These are phyloP conservation scores for Cornus kousa DNA, from an alignment of 148 eudicot genomes.

Conservation along the genomic window DNA sequence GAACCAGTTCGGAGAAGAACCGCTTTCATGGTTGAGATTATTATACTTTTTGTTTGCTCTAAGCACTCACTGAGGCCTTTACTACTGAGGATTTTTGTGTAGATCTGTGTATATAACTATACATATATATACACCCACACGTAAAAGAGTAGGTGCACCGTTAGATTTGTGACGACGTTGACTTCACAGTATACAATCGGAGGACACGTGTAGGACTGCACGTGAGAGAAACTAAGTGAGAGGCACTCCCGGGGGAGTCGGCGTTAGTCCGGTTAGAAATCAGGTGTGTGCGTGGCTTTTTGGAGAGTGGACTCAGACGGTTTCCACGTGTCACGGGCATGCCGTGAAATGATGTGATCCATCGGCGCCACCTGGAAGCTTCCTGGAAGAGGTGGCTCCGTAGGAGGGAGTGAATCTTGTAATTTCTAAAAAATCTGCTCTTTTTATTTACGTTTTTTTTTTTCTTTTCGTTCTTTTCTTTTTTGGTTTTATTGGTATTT, in stretches of 20 bases:
- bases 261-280: not conserved
- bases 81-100: not conserved
- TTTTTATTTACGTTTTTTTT: too few relatives aligned
- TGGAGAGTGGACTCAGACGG: not conserved
- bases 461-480: too few relatives aligned
- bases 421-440: too few relatives aligned
- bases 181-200: too few relatives aligned
- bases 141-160: not conserved
- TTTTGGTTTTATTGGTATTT: too few relatives aligned
- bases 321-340: not conserved
- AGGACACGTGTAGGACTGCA: slow-evolving; percentile 16
- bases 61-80: not conserved
- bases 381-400: not conserved
- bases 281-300: not conserved
- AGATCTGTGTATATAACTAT: too few relatives aligned
- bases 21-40: slow-evolving; percentile 36
- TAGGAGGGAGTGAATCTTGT: not conserved
- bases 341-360: not conserved
- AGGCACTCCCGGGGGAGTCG: slow-evolving; percentile 29
- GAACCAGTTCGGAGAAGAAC: slow-evolving; percentile 55
- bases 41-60: not conserved
- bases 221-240: slow-evolving; percentile 22
- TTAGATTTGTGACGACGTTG: slow-evolving; percentile 4
- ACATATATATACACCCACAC: too few relatives aligned
- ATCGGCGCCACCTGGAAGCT: not conserved